Base-by-base conservation (phyloP, 129 eudicot species). In the Lactuca saligna region DNA sequence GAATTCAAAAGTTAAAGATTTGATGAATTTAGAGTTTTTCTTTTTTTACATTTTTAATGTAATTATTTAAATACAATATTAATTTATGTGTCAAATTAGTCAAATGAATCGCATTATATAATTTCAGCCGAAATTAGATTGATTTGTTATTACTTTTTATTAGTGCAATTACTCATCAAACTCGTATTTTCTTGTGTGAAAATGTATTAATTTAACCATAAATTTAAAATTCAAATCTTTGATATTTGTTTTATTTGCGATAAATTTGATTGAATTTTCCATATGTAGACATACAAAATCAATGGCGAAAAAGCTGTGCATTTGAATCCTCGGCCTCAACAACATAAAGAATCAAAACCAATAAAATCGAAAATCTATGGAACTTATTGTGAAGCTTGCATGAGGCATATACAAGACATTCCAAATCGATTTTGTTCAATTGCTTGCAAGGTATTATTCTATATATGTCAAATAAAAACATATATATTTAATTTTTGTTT, bases 221-320 rank as follows among this genome's bases (percentile, higher is more conserved):
- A 14, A 63, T 71, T 35, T 11, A 3, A 17, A 34, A 20, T 55
- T 41, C 12, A 34, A 17, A 31, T 44, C n/a, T n/a, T 31, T 11
- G 25, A 17, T 31, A 41, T 14, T 8, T 10, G 42, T 17, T 8
- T 44, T 6, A 65, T 32, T 0, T 8, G 3, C 50, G 8, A 16
- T 14, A 37, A 41, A 31, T 11, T 57, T 33, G 15, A 54, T 67
- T 56, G 10, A 57, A 17, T 17, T 7, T 57, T 60, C 3, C 16
- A 44, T 33, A 13, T 2, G 7, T 78, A 88, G 96, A 82, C 96
- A 9, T 88, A 88, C 76, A 88, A 88, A 50, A 85, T 85, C 32
- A 88, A 88, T 57, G 91, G 96, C 5, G 91, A 85, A 81, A 85
- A 82, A 61, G 96, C 96, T 0, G 79, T 88, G 17, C 96, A 88